These are phyloP conservation scores for Coemansia sp. DNA, from an alignment of 192 early-diverging fungal species.

Conservation along the genomic window DNA sequence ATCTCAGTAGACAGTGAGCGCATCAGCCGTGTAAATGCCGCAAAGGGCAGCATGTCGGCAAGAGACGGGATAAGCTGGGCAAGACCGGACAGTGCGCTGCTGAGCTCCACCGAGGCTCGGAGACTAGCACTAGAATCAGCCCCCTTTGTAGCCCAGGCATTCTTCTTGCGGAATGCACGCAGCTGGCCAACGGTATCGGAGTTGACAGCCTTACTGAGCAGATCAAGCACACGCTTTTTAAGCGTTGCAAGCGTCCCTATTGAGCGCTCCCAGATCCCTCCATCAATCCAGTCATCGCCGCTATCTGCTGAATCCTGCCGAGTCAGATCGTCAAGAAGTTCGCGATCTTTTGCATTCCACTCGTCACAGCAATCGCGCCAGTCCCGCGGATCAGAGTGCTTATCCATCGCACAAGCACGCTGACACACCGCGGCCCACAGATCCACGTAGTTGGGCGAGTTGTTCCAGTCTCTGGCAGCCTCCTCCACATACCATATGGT, in stretches of 20 bases:
- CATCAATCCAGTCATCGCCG: conserved; percentile 38
- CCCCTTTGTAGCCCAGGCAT: conserved; percentile 16
- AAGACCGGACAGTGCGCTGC: conserved; percentile 26
- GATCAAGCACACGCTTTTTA: conserved; percentile 30
- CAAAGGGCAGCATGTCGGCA: conserved; percentile 19
- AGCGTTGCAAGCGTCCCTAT: conserved; percentile 32
- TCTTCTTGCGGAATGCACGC: conserved; percentile 49
- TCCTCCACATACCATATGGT: conserved; percentile 52
- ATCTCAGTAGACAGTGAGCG: conserved; percentile 31
- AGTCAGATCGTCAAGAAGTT: conserved; percentile 17
- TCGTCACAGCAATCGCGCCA: conserved; percentile 44
- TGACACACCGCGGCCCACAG: conserved; percentile 49
- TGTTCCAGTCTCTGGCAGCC: conserved; percentile 48
- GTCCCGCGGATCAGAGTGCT: conserved; percentile 35
- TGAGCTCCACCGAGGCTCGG: conserved; percentile 28
- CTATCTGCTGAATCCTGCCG: not conserved
- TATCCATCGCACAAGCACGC: conserved; percentile 17
- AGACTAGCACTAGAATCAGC: not conserved
- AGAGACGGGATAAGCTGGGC: conserved; percentile 18
- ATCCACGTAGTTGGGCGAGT: conserved; percentile 35
- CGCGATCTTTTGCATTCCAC: conserved; percentile 29
- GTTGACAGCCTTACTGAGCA: conserved; percentile 39
- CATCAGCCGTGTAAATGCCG: conserved; percentile 23
- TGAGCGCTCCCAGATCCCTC: conserved; percentile 48
- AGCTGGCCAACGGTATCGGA: conserved; percentile 37